Evolutionary conservation across 2,329 filamentous ascomycete genomes (phyloP).

Genomic region (Bimuria novae-zelandiae): DNA sequence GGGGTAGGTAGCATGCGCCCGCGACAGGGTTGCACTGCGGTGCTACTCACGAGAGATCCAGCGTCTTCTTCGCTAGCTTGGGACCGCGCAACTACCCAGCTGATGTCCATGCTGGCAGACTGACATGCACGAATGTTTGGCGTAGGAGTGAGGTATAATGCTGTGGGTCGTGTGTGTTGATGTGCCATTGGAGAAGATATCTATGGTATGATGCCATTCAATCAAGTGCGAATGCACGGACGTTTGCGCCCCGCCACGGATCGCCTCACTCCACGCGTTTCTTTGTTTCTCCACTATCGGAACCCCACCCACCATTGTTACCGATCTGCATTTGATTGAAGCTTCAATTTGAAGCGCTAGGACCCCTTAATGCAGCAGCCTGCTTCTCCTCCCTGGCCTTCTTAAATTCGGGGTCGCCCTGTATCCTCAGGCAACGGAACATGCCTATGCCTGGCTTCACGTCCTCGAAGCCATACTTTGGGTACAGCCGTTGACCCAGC

Average conservation of each 20-base stretch:
- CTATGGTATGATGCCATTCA: not conserved
- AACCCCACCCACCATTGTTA: not conserved
- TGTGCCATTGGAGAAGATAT: not conserved
- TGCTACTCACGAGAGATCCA: not conserved
- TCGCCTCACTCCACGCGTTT: not conserved
- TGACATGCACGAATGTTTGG: not conserved
- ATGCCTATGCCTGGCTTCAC: constrained; percentile 37
- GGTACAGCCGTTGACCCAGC: constrained; percentile 52
- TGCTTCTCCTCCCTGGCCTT: constrained; percentile 6
- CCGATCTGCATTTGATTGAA: not conserved
- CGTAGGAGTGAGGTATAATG: not conserved
- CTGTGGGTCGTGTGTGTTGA: not conserved
- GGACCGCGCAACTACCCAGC: not conserved
- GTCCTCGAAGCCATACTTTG: constrained; percentile 54
- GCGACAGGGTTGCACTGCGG: not conserved
- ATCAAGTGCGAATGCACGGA: not conserved
- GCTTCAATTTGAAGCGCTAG: not conserved
- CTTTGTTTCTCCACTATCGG: not conserved
- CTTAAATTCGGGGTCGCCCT: constrained; percentile 16
- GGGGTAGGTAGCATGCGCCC: not conserved
- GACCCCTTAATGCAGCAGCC: not conserved
- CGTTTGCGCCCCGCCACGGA: not conserved
- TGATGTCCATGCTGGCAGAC: not conserved
- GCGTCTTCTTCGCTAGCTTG: not conserved
- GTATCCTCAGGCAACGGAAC: constrained; percentile 27